phyloP scores from a whole-genome alignment of 768 basidiomycete genomes.

The Podaxis sp. region DNA sequence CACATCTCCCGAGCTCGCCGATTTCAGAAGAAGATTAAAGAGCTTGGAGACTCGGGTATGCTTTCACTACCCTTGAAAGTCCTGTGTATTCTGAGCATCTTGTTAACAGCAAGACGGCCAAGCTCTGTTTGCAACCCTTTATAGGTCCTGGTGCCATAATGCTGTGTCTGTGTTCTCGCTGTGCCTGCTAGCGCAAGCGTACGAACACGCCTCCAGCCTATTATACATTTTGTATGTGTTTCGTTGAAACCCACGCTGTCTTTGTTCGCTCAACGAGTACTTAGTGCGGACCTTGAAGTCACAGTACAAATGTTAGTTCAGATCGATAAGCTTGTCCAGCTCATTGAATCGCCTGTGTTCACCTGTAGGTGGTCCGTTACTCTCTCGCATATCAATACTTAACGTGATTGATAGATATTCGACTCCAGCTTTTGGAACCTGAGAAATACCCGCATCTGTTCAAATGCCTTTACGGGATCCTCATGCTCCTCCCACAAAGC shows the following conservation, averaged over 20 bases:
- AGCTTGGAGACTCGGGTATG: constrained; percentile 88
- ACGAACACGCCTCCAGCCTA: constrained; percentile 96
- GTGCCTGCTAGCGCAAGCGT: constrained; percentile 95
- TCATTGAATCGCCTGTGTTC: constrained; percentile 98
- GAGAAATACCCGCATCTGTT: constrained; percentile 95
- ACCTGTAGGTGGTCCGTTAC: constrained; percentile 60
- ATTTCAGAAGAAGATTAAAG: constrained; percentile 90
- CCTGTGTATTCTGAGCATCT: neutral
- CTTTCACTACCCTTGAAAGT: constrained; percentile 5
- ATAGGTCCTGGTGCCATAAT: constrained; percentile 98
- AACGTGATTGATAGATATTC: constrained; percentile 48
- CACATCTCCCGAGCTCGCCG: constrained; percentile 92
- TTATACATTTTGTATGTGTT: constrained; percentile 82
- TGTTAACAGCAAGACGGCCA: constrained; percentile 88
- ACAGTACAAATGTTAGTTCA: constrained; percentile 94
- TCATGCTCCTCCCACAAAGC: constrained; percentile 97
- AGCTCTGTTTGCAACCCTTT: constrained; percentile 88
- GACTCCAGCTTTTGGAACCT: constrained; percentile 93
- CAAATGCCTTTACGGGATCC: constrained; percentile 94
- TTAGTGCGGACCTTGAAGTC: constrained; percentile 92
- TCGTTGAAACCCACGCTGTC: neutral
- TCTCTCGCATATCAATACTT: neutral
- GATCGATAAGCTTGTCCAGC: constrained; percentile 94
- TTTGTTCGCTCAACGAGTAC: neutral
- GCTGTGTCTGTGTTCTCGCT: constrained; percentile 95